These are phyloP conservation scores for Dryadomyces quercus-mongolicae DNA, from an alignment of 2,329 filamentous ascomycete species.

Conservation along the genomic window DNA sequence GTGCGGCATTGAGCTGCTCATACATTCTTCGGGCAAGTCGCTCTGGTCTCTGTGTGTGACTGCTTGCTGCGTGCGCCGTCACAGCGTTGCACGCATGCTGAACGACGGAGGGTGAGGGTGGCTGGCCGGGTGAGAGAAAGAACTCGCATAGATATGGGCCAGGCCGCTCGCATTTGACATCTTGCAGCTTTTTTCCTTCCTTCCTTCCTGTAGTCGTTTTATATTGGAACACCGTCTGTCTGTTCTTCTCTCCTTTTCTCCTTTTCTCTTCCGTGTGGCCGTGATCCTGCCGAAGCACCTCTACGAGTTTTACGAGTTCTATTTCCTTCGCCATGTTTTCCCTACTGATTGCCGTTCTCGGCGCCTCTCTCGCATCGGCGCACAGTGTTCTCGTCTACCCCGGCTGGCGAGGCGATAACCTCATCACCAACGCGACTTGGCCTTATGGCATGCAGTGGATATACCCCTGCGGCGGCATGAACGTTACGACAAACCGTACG, in stretches of 20 bases:
- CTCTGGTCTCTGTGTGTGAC: too few species aligned
- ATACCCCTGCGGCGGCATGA: slow-evolving; percentile 85
- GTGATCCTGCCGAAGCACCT: not conserved
- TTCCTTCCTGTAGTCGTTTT: too few species aligned
- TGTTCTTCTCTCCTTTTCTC: not conserved
- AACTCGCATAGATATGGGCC: not conserved
- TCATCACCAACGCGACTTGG: slow-evolving; percentile 64
- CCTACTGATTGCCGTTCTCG: slow-evolving; percentile 29
- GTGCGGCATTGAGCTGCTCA: too few species aligned
- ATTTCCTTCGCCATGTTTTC: slow-evolving; percentile 28
- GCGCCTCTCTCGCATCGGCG: slow-evolving; percentile 42
- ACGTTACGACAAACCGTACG: slow-evolving; percentile 67
- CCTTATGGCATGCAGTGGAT: slow-evolving; percentile 93
- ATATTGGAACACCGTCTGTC: too few species aligned
- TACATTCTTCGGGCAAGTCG: too few species aligned
- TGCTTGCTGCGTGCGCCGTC: not conserved
- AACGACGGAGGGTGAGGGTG: not conserved
- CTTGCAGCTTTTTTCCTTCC: too few species aligned
- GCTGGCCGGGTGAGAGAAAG: not conserved
- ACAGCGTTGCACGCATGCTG: not conserved
- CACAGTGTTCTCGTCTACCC: slow-evolving; percentile 82
- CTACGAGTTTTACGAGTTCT: not conserved
- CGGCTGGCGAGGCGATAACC: slow-evolving; percentile 76
- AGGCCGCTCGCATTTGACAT: not conserved
- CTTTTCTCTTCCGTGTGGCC: not conserved